Conservation (phyloP, 805 yeast species). For the Komagataella mondaviorum region DNA sequence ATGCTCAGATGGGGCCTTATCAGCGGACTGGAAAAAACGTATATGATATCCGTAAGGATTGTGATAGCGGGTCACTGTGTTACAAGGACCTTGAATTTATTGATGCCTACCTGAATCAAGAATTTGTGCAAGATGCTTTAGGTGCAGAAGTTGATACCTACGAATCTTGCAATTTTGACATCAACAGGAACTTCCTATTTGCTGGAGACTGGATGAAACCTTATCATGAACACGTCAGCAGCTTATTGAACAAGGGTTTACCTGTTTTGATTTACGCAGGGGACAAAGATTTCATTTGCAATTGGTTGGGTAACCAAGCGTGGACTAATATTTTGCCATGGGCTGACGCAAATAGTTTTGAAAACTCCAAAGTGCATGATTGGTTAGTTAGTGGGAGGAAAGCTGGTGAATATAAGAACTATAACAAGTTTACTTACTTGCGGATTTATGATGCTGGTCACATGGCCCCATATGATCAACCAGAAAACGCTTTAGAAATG, state of each 20-base stretch:
- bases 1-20: constrained; percentile 70
- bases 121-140: constrained; percentile 62
- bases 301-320: constrained; percentile 89
- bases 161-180: constrained; percentile 64
- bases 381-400: constrained; percentile 17
- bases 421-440: constrained; percentile 58
- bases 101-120: constrained; percentile 66
- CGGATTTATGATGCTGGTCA: constrained; percentile 79
- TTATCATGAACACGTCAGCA: constrained; percentile 62
- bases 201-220: constrained; percentile 93
- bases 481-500: constrained; percentile 56
- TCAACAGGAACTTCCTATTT: constrained; percentile 67
- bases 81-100: constrained; percentile 68
- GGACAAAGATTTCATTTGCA: constrained; percentile 91
- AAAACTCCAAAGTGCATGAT: background rate
- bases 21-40: constrained; percentile 80
- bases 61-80: constrained; percentile 61
- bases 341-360: constrained; percentile 1
- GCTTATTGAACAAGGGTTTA: constrained; percentile 53
- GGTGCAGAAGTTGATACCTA: constrained; percentile 84
- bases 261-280: constrained; percentile 92
- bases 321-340: constrained; percentile 63
- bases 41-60: constrained; percentile 74
- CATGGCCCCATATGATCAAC: constrained; percentile 88
- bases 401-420: constrained; percentile 68